These are phyloP conservation scores for Juncus inflexus DNA, from an alignment of 176 grass and related monocot species.

Conservation along the genomic window DNA sequence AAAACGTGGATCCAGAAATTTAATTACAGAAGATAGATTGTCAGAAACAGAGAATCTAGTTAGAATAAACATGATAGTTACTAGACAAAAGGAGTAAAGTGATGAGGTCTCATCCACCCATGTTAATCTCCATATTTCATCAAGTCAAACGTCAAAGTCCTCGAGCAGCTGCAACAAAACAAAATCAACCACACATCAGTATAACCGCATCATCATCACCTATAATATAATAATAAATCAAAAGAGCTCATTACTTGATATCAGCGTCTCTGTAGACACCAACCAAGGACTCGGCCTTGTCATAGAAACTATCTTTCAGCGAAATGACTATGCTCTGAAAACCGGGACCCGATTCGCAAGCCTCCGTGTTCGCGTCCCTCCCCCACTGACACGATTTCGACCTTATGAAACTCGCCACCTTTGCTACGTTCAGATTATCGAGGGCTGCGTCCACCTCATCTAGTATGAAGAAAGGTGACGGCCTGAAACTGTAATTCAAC, in stretches of 20 bases:
- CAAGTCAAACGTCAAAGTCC: slow-evolving; percentile 91
- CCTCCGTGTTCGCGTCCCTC: slow-evolving; percentile 32
- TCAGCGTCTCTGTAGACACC: slow-evolving; percentile 94
- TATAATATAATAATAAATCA: not conserved
- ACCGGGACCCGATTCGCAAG: slow-evolving; percentile 53
- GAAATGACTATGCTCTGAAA: slow-evolving; percentile 99
- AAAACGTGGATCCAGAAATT: too few relatives aligned
- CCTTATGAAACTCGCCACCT: slow-evolving; percentile 95
- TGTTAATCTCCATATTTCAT: slow-evolving; percentile 81
- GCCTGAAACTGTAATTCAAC: slow-evolving; percentile 57
- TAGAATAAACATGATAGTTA: too few relatives aligned
- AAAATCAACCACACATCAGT: not conserved
- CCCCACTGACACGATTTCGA: slow-evolving; percentile 75
- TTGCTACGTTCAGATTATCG: slow-evolving; percentile 97
- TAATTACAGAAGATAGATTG: too few relatives aligned
- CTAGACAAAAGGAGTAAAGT: too few relatives aligned
- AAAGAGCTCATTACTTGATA: slow-evolving; percentile 42
- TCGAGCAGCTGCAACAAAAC: slow-evolving; percentile 68
- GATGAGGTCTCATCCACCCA: not conserved
- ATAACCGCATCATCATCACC: not conserved
- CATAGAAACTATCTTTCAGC: slow-evolving; percentile 94
- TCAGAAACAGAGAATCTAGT: too few relatives aligned
- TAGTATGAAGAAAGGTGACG: slow-evolving; percentile 98
- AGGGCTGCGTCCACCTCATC: slow-evolving; percentile 98
- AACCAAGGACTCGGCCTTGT: slow-evolving; percentile 97